Evolutionary conservation across 768 basidiomycete genomes (phyloP), one percentile per base, ranked within the genome.

Genomic region (Termitomyces sp.): DNA sequence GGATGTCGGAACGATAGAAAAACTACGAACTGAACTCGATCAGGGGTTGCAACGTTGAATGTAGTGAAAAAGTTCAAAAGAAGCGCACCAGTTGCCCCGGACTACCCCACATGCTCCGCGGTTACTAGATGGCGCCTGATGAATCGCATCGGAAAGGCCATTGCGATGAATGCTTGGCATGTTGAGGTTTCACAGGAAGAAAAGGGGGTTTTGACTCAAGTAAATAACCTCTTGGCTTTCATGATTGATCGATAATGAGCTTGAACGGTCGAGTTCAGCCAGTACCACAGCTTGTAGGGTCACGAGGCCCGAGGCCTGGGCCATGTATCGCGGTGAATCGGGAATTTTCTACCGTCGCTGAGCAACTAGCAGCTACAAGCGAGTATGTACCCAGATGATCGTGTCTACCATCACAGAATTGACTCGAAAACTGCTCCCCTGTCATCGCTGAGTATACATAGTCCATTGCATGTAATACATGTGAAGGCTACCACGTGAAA

Each of bases 121-220:
- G 23, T 35, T 28, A 12, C 16, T 49, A 6, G 12, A 34, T 23
- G 32, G 8, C 19, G 32, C 11, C 21, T 32, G 7, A 47, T 47
- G n/a, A 14, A 30, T 47, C 34, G 32, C 32, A 16, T 34, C 32
- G 19, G 32, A 34, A 34, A 11, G 19, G 19, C 14, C 32, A 35
- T 35, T 8, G 8, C 48, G 14, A 49, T 49, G 49, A 50, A 50
- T 50, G 49, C 49, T 50, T 50, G 49, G 49, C 49, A 25, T 25
- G 17, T 25, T n/a, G 3, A n/a, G 17, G 49, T 50, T 27, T 50
- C 35, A 50, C 23, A 39, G 8, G 32, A n/a, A 17, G 30, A 39
- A 50, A 50, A 50, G 35, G 49, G n/a, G 49, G 35, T n/a, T 37
- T 48, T 37, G 35, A 25, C 10, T 50, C 16, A 17, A n/a, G 51